Base-by-base conservation (phyloP, 805 yeast species). In the Pichia insulana region DNA sequence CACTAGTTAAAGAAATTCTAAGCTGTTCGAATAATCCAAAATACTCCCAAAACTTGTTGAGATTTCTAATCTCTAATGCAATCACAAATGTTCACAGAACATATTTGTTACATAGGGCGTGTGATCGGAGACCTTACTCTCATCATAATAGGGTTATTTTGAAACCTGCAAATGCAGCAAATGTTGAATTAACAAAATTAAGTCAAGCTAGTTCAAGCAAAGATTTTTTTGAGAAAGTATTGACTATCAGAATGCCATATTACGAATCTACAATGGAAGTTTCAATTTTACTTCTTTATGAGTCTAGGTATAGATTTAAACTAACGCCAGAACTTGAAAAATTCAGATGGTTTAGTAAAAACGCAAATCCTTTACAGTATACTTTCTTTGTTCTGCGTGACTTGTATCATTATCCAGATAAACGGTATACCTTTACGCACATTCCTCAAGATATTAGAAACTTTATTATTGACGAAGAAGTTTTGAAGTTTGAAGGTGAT, bases 61-160 rank as follows among this genome's bases (percentile, higher is more conserved):
- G 81, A 4, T 90, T 97, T 97, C 74, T 87, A 58, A 65, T 85
- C 41, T 77, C 89, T 30, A 89, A 90, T 58, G 80, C 83, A 49
- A 76, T 80, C 30, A 67, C 89, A 36, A 69, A 86, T 28, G 94
- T 84, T 0, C 49, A 48, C 34, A 39, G 49, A 19, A 37, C 42
- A 1, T 45, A 40, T 40, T 30, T 46, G 15, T 30, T 45, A 11
- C 48, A 41, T 35, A 31, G 43, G 30, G 44, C 44, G 13, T 47
- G 47, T 20, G 38, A 37, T 25, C 35, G 42, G 20, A 30, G 34
- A 18, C 39, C 46, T 7, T 36, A 45, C 36, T 32, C 42, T 4
- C 47, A 45, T 36, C 40, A 43, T 33, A 45, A 45, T 39, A 43
- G 40, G 19, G 44, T 41, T 15, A 34, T 48, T 26, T 19, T 45